Conservation (phyloP, 225 moss, liverwort and hornwort species). For the Marchantia polymorpha region DNA sequence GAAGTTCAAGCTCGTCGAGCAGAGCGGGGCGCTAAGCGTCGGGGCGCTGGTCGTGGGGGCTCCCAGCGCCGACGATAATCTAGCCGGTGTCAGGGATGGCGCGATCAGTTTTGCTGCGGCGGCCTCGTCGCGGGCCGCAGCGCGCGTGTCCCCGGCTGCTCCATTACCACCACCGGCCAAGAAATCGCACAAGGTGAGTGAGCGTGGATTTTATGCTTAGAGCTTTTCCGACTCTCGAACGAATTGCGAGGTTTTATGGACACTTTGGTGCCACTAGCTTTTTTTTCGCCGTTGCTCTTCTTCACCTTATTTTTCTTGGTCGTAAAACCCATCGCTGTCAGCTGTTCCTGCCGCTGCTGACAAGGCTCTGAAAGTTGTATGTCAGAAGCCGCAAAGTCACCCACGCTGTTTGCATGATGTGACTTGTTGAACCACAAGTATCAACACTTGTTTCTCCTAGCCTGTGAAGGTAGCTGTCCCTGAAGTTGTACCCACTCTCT, state of each 20-base stretch:
- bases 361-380: neutral
- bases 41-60: slow-evolving; percentile 25
- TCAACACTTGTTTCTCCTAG: neutral
- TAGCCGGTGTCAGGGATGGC: slow-evolving; percentile 6
- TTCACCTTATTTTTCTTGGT: too few relatives aligned
- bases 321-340: too few relatives aligned
- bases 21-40: slow-evolving; percentile 52
- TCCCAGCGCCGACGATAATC: neutral
- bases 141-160: slow-evolving; percentile 20
- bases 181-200: slow-evolving; percentile 79
- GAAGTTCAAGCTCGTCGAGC: slow-evolving; percentile 93
- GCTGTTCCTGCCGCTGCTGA: too few relatives aligned
- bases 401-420: neutral
- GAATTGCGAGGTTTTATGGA: neutral
- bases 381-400: neutral
- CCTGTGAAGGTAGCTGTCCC: neutral
- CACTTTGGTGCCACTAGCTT: neutral
- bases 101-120: slow-evolving; percentile 1
- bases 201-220: neutral
- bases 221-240: neutral
- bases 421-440: neutral
- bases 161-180: slow-evolving; percentile 62
- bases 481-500: neutral
- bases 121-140: slow-evolving; percentile 24
- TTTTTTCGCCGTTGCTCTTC: neutral